Conservation (phyloP, 2,329 filamentous ascomycete species). For the Periconia macrospinosa region DNA sequence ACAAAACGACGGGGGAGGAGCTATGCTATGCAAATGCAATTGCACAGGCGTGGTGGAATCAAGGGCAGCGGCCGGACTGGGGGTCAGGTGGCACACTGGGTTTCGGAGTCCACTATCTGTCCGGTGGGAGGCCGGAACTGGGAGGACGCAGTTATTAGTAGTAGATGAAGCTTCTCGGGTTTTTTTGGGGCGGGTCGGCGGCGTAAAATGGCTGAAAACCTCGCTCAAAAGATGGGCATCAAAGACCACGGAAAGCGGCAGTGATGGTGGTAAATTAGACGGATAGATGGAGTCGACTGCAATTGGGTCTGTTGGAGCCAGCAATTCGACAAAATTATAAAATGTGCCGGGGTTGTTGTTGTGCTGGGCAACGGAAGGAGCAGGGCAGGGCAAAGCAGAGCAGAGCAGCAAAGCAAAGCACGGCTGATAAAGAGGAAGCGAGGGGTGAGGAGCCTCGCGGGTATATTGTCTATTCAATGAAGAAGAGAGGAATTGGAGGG, state of each 20-base stretch:
- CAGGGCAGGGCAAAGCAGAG: background rate
- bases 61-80: background rate
- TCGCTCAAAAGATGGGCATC: background rate
- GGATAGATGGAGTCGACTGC: background rate
- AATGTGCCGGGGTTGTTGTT: no score
- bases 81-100: background rate
- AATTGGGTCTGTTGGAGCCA: background rate
- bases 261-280: background rate
- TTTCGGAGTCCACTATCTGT: background rate
- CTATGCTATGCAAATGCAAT: constrained; percentile 12
- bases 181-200: background rate
- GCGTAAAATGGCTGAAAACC: background rate
- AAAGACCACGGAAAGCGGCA: background rate
- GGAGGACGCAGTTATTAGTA: background rate
- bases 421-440: background rate
- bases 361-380: no score
- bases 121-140: background rate
- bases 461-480: background rate
- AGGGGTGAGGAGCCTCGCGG: background rate
- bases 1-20: background rate
- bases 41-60: background rate
- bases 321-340: no score
- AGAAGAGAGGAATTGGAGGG: constrained; percentile 4
- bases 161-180: background rate
- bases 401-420: constrained; percentile 1